Evolutionary conservation across 2,329 filamentous ascomycete genomes (phyloP).

Genomic region (Chaetomiaceae sp.): DNA sequence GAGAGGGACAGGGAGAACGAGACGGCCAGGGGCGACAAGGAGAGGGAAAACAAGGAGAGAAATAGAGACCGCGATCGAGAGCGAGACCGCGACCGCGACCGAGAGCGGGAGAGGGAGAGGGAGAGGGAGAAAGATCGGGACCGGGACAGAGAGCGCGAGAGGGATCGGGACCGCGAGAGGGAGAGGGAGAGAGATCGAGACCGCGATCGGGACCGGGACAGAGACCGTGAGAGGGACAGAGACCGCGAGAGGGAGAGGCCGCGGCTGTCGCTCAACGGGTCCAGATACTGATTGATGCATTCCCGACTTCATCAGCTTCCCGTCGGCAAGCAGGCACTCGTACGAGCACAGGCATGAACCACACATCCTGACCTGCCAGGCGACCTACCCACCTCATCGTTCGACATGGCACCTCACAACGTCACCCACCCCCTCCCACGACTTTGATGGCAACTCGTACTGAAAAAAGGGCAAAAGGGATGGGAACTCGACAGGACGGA

Average conservation of each 20-base stretch:
- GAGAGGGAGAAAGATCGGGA: background rate
- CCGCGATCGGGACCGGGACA: background rate
- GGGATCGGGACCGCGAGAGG: background rate
- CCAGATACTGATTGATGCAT: background rate
- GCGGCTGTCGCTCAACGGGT: slow-evolving; percentile 8
- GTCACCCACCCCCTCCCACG: no score
- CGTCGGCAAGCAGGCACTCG: no score
- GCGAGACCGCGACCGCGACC: background rate
- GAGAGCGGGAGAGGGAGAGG: background rate
- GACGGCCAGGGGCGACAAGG: background rate
- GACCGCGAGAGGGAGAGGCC: slow-evolving; percentile 7
- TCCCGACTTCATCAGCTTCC: background rate
- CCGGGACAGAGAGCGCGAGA: background rate
- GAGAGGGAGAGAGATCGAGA: slow-evolving; percentile 1
- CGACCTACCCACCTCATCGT: no score
- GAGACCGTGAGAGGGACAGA: background rate
- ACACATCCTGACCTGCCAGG: no score
- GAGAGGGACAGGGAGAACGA: background rate
- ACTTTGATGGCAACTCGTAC: no score
- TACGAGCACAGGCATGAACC: no score
- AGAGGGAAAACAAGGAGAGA: background rate
- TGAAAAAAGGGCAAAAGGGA: no score
- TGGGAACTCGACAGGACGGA: no score
- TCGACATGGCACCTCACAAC: no score
- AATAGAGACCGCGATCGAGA: slow-evolving; percentile 6